Percentiles rank a stretch among this genome's conserved stretches.
Conservation (phyloP, 495 filamentous ascomycete genomes). For the Neurospora tetraspora region DNA sequence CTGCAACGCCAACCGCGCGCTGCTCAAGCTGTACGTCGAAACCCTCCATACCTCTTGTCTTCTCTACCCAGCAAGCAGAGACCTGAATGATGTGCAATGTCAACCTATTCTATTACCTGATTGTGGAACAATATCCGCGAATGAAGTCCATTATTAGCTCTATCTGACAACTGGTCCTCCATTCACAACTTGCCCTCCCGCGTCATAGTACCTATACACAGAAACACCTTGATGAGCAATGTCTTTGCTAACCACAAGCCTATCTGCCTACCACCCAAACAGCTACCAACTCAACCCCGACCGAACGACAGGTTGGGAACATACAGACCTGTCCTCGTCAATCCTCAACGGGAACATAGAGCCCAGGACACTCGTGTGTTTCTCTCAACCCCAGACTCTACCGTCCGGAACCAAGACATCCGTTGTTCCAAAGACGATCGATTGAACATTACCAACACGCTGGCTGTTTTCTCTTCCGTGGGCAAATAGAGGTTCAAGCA, state of each 20-base stretch:
- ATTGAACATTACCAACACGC: no score
- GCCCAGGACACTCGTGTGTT: no score
- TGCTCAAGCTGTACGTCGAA: constrained; percentile 88
- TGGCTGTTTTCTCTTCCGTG: no score
- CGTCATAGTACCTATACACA: background rate
- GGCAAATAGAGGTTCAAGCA: no score
- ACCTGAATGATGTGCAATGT: constrained; percentile 63
- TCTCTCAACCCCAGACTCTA: no score
- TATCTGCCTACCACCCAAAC: background rate
- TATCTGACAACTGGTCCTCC: constrained; percentile 44
- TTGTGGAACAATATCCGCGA: constrained; percentile 35
- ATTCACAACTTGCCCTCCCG: background rate
- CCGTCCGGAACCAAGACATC: no score
- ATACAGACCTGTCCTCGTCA: no score
- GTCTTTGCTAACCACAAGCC: constrained; percentile 3
- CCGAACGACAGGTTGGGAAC: no score
- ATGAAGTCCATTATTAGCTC: constrained; percentile 50
- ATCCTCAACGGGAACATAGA: no score
- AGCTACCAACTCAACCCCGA: no score
- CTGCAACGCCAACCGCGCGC: constrained; percentile 87
- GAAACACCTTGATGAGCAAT: background rate
- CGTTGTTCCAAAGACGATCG: no score
- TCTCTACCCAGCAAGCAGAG: background rate
- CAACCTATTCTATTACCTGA: constrained; percentile 91
- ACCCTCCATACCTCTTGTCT: background rate